Base-by-base conservation (phyloP, 352 stramenopile genomes). In the Phytophthora capsici region DNA sequence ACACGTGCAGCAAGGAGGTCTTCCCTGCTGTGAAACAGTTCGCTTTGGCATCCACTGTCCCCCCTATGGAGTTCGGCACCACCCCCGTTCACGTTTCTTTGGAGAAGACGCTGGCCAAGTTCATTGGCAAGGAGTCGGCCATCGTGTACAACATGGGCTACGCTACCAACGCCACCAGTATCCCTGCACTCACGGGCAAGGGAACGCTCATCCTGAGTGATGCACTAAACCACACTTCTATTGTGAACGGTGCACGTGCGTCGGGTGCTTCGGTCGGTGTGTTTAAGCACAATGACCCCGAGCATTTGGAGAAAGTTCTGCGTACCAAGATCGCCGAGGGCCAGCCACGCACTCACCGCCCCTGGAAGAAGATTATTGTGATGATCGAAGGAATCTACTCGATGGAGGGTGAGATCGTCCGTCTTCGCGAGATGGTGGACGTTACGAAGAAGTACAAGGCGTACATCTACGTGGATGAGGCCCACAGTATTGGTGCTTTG, bases 101-200 rank as follows among this genome's bases (percentile, higher is more conserved):
- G 14, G 98, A 99, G 66, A 48, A 80, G 13, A 78, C 89, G 10
- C 82, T 99, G 6, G 95, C 98, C 16, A 71, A 82, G 20, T 99
- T 99, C 67, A 73, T 99, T 17, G 91, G 95, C 55, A 99, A 99
- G 74, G 92, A 99, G 38, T 94, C 97, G 23, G 92, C 94, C 1
- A 84, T 99, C 28, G 95, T 98, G 23, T 97, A 99, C 72, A 99
- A 99, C 77, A 99, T 99, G 96, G 98, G 98, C 37, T 99, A 99
- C 75, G 98, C 95, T 49, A 99, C 97, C 32, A 99, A 99, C 73
- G 82, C 93, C 38, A 98, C 97, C 4, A 98, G 93, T 7, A 98
- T 99, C 66, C 97, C 97, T 0, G 93, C 97, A 25, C 80, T 99
- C 9, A 93, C 98, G 56, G 83, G 85, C 59, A 90, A 93, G 49